These are phyloP conservation scores for Lactarius hengduanensis DNA, from an alignment of 768 basidiomycete species.

Conservation along the genomic window DNA sequence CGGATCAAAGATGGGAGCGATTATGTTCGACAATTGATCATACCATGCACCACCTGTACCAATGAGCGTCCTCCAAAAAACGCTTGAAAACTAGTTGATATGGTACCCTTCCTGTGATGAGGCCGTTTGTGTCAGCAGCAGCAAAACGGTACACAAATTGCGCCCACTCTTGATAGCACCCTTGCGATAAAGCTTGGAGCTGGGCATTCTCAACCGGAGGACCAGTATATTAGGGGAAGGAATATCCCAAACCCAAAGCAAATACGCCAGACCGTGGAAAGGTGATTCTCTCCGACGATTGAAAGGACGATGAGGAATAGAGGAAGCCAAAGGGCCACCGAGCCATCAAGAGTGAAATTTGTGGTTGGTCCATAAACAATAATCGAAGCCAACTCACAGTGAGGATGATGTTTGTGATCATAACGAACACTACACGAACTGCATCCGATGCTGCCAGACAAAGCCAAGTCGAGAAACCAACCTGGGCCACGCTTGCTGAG, in stretches of 20 bases:
- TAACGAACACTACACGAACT: constrained; percentile 53
- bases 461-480: constrained; percentile 30
- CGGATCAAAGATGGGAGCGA: neutral
- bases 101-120: constrained; percentile 49
- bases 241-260: constrained; percentile 63
- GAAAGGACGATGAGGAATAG: constrained; percentile 65
- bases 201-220: constrained; percentile 73
- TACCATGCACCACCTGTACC: constrained; percentile 75
- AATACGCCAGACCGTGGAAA: constrained; percentile 65
- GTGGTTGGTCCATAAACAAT: neutral
- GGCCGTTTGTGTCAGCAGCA: neutral
- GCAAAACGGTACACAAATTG: neutral
- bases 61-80: constrained; percentile 56
- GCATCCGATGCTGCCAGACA: constrained; percentile 1
- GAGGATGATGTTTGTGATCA: constrained; percentile 72
- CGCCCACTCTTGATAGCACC: constrained; percentile 61
- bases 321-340: constrained; percentile 63
- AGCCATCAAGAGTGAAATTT: constrained; percentile 40
- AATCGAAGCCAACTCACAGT: constrained; percentile 41
- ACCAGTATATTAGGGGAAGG: constrained; percentile 62
- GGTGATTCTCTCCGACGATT: constrained; percentile 59
- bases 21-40: constrained; percentile 17
- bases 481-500: constrained; percentile 57
- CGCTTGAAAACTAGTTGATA: constrained; percentile 56
- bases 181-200: constrained; percentile 58